Evolutionary conservation across 2,329 filamentous ascomycete species (phyloP), one percentile per base, ranked within the genome.

Genomic region (Aureobasidium uvarum): DNA sequence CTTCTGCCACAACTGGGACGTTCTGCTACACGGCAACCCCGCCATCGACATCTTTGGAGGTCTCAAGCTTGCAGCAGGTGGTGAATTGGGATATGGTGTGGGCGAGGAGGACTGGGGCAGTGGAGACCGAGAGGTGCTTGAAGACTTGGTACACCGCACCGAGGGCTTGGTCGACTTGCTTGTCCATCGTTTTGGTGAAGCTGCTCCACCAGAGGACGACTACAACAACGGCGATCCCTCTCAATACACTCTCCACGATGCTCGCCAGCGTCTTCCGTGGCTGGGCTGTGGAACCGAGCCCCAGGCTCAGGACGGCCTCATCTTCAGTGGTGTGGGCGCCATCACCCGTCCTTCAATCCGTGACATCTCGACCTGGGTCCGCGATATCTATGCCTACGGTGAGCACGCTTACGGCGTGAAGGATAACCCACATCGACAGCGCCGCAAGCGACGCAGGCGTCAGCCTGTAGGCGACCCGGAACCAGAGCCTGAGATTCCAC

Each of bases 71-170:
- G 91, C 93, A 14, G 91, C 89, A 7, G 92, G 91, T 39, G 94
- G 95, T 20, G 94, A 98, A 77, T 84, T 98, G 31, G 95, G 95
- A 18, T 86, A 97, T 52, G 95, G 95, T 0, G 95, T 98, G 1
- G 95, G 95, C 20, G 95, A 98, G 75, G 95, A 98, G 78, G 91
- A 97, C 64, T 89, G 92, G 75, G 94, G 94, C 5, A 97, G 94
- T 74, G 92, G 92, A 38, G 94, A 98, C 79, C 84, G 94, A 71
- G 94, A 96, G 71, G 94, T 98, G 0, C 81, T 99, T 1, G 94
- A 98, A 76, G 92, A 92, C n/a, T 86, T 96, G 68, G 86, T 92
- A 1, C 84, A 83, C 11, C 83, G 90, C 64, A 90, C 91, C 28
- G 89, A 95, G 60, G 95, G 95, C 0, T 81, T 99, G 45, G 85